Base-by-base conservation (phyloP, 805 yeast species). In the Schwanniomyces sp. region DNA sequence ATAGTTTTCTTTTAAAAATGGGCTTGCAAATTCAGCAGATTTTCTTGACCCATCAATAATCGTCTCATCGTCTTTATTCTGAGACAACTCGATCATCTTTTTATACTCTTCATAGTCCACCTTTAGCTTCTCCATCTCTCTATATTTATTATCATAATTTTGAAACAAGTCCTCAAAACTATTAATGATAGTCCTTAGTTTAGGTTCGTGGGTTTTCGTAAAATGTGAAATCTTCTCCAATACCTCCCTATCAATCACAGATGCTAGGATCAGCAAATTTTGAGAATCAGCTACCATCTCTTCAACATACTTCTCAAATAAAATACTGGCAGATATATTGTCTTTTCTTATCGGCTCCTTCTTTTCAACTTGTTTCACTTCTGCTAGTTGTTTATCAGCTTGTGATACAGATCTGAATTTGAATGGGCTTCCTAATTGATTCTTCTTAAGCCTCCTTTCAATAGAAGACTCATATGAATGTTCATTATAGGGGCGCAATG, bases 181-280 rank as follows among this genome's bases (percentile, higher is more conserved):
- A 2, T 57, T 56, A 40, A 70, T 43, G 1, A 56, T 50, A 4
- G 48, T 40, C 8, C 61, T 52, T 8, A 71, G 56, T 37, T 54
- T 62, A 0, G 76, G 73, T 47, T 74, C 77, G 41, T 71, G 57
- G 7, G 46, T 45, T 47, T 72, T 73, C 11, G 73, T 56, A 49
- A 68, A 72, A 6, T 51, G 54, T 12, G 73, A 66, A n/a, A 73
- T 51, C 3, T 57, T 54, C 29, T 64, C 68, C 47, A 73, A 54
- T 1, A 72, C 66, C 21, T 59, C 59, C 16, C 59, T 51, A 46
- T 74, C 78, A 21, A 74, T 67, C 2, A 56, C 56, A 0, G 67
- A 53, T 3, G 76, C 70, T 34, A 69, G 55, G 3, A 45, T 50
- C 24, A 57, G 51, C 39, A 65, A 52, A 2, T 51, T 43, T 18